Conservation (phyloP, 2,329 filamentous ascomycete species). For the Fusarium tricinctum region DNA sequence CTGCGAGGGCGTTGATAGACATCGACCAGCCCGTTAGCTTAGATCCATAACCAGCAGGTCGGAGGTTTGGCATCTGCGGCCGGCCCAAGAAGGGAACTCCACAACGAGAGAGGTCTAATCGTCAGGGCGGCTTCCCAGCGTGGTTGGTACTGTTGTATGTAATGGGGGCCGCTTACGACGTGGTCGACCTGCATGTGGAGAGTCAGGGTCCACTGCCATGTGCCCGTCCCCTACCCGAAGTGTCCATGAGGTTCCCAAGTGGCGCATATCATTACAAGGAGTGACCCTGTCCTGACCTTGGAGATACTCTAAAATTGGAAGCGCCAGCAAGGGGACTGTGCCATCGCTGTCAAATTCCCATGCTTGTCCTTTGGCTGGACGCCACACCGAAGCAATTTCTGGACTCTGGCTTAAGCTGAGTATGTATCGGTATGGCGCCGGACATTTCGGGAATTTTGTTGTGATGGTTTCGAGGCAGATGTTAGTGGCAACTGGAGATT, state of each 20-base stretch:
- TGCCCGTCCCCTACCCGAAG: constrained; percentile 43
- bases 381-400: constrained; percentile 26
- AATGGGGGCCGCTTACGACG: constrained; percentile 35
- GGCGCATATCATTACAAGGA: constrained; percentile 37
- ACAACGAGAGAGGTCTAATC: constrained; percentile 23
- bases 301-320: constrained; percentile 21
- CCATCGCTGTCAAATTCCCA: too few relatives aligned
- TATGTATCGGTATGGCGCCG: constrained; percentile 7
- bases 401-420: constrained; percentile 11
- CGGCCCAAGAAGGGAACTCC: constrained; percentile 34
- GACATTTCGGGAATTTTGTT: constrained; percentile 1
- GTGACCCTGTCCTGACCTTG: constrained; percentile 25
- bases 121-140: constrained; percentile 22
- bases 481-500: constrained; percentile 16
- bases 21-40: constrained; percentile 25
- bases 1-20: constrained; percentile 31
- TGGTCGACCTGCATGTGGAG: constrained; percentile 43
- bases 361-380: constrained; percentile 10
- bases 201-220: constrained; percentile 47
- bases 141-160: constrained; percentile 18
- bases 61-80: constrained; percentile 36
- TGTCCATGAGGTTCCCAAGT: constrained; percentile 38
- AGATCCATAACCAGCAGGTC: constrained; percentile 27
- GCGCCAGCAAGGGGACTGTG: constrained; percentile 24
- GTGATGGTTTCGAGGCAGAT: not conserved